Percentiles rank a stretch among this genome's conserved stretches.
phyloP scores from a whole-genome alignment of 805 yeast species.

The Barnettozyma wickerhamii region DNA sequence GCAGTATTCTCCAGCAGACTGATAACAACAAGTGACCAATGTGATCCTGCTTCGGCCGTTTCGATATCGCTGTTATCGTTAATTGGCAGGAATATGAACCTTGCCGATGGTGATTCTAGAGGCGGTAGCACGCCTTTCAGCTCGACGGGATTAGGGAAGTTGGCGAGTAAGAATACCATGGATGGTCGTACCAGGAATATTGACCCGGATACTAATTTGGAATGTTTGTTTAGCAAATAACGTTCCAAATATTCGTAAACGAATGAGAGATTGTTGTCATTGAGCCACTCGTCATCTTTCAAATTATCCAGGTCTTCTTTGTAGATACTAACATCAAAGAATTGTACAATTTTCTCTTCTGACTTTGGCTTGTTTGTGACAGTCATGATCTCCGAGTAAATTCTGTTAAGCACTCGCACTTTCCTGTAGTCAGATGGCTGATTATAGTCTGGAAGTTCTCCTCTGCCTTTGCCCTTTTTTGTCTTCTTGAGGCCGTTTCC shows the following conservation, averaged over 20 bases:
- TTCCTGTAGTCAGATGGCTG: constrained; percentile 17
- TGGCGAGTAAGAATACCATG: constrained; percentile 56
- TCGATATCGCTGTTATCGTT: constrained; percentile 62
- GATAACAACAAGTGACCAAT: constrained; percentile 67
- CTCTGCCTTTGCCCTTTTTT: constrained; percentile 8
- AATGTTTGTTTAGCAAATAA: constrained; percentile 24
- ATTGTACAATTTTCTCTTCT: constrained; percentile 36
- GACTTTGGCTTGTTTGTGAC: constrained; percentile 13
- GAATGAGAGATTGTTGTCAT: constrained; percentile 64
- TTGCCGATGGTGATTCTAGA: constrained; percentile 30
- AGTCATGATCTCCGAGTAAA: constrained; percentile 15
- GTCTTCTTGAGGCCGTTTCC: constrained; percentile 8
- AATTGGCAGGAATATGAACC: constrained; percentile 61
- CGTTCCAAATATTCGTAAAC: constrained; percentile 53
- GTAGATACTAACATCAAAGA: constrained; percentile 54
- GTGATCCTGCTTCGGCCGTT: constrained; percentile 62
- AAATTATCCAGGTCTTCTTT: constrained; percentile 55
- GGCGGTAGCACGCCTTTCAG: constrained; percentile 44
- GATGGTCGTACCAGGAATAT: constrained; percentile 53
- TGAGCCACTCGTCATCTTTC: constrained; percentile 66
- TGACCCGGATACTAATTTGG: constrained; percentile 25
- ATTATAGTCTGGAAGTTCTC: constrained; percentile 9
- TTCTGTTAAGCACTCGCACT: constrained; percentile 13
- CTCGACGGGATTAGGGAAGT: constrained; percentile 41
- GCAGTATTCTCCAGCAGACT: constrained; percentile 43